These are phyloP conservation scores for Trametes maxima DNA, from an alignment of 768 basidiomycete genomes.

Conservation along the genomic window DNA sequence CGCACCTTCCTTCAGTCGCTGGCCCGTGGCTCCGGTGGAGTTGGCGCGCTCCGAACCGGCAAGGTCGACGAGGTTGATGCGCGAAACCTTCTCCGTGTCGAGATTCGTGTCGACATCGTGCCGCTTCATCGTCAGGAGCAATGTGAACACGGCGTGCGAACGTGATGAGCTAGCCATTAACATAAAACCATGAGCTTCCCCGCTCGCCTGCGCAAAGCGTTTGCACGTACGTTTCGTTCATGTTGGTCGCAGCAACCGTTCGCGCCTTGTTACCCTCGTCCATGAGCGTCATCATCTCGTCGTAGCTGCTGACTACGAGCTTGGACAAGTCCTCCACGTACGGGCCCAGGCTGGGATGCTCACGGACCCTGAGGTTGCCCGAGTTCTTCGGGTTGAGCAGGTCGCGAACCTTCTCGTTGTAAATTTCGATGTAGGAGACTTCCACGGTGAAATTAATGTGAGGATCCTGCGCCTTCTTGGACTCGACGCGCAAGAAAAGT, in stretches of 20 bases:
- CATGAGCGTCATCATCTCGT: conserved; percentile 99
- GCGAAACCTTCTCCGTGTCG: conserved; percentile 98
- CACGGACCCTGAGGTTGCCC: conserved; percentile 93
- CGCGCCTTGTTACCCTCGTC: conserved; percentile 99
- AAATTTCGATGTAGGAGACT: conserved; percentile 99
- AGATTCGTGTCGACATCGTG: conserved; percentile 84
- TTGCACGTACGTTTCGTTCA: conserved; percentile 94
- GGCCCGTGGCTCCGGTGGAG: conserved; percentile 96
- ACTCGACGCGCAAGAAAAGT: conserved; percentile 80
- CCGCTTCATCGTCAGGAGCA: conserved; percentile 90
- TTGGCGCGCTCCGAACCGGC: conserved; percentile 97
- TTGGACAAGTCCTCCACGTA: conserved; percentile 98
- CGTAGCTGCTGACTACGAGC: conserved; percentile 86
- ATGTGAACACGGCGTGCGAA: conserved; percentile 97
- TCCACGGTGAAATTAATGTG: conserved; percentile 88
- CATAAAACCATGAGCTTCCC: neutral
- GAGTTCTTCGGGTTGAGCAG: conserved; percentile 96
- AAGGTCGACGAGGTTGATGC: conserved; percentile 94
- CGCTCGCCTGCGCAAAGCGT: neutral
- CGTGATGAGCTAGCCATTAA: conserved; percentile 74
- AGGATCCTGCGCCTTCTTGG: conserved; percentile 62
- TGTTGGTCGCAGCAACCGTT: conserved; percentile 98
- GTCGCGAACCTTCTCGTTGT: conserved; percentile 98
- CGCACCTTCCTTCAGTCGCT: conserved; percentile 94
- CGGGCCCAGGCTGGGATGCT: conserved; percentile 95